phyloP scores from a whole-genome alignment of 208 protist species.

The Naegleria fowleri region DNA sequence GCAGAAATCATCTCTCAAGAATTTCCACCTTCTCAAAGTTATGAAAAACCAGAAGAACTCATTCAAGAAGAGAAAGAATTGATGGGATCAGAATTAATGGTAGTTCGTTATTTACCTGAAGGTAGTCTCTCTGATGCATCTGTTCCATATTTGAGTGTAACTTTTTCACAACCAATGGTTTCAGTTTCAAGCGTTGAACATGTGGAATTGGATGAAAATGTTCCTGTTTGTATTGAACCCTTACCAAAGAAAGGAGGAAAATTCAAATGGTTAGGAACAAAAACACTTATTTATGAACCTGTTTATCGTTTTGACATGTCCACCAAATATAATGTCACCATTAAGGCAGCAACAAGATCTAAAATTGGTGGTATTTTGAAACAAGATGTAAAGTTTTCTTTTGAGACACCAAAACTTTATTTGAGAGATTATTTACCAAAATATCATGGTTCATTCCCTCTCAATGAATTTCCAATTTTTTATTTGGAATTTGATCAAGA shows the following conservation, averaged over 20 bases:
- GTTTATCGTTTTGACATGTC: not conserved
- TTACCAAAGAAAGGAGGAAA: not conserved
- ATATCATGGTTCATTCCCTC: not conserved
- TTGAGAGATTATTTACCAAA: not conserved
- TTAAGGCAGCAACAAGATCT: not conserved
- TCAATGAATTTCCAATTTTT: not conserved
- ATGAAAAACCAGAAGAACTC: not conserved
- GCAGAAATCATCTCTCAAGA: not conserved
- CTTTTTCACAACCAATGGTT: conserved; percentile 12
- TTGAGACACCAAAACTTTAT: not conserved
- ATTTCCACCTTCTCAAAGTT: not conserved
- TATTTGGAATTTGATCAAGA: conserved; percentile 12
- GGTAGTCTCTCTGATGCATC: not conserved
- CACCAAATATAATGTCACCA: not conserved
- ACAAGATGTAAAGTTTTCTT: not conserved
- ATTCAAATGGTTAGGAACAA: not conserved
- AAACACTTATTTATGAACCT: not conserved
- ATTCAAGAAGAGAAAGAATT: not conserved
- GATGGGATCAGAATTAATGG: not conserved
- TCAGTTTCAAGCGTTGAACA: not conserved
- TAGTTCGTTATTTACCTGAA: not conserved
- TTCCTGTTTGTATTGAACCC: not conserved
- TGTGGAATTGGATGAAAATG: not conserved
- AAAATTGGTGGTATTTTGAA: too few species aligned
- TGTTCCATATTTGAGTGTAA: not conserved